phyloP scores from a whole-genome alignment of 2,329 filamentous ascomycete genomes.

The Colletotrichum endophyticum region DNA sequence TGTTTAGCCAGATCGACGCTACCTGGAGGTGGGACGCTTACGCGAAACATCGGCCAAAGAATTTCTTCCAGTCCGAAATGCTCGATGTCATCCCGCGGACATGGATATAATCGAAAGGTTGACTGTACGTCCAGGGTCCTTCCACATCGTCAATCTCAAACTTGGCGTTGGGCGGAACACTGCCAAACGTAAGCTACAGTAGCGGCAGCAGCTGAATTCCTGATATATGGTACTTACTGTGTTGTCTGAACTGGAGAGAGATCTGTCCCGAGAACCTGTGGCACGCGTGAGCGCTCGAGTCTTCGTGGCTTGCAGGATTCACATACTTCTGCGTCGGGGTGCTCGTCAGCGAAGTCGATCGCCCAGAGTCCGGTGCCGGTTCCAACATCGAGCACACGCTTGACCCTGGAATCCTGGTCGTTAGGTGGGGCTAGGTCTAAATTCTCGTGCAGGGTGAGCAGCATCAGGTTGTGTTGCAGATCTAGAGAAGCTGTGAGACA shows the following conservation, averaged over 20 bases:
- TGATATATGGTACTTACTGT: conserved; percentile 28
- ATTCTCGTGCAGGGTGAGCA: conserved; percentile 32
- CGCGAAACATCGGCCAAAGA: conserved; percentile 51
- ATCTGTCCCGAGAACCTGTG: conserved; percentile 41
- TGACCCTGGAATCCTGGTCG: conserved; percentile 20
- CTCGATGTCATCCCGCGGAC: conserved; percentile 54
- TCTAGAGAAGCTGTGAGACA: conserved; percentile 23
- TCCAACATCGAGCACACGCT: conserved; percentile 47
- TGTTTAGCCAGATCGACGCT: conserved; percentile 27
- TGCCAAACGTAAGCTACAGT: conserved; percentile 4
- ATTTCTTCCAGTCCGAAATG: conserved; percentile 52
- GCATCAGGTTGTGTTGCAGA: conserved; percentile 38
- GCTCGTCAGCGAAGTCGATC: conserved; percentile 45
- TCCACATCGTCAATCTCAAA: conserved; percentile 63
- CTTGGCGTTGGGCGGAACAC: conserved; percentile 57
- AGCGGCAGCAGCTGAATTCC: not conserved
- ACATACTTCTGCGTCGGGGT: conserved; percentile 33
- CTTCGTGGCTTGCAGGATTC: not conserved
- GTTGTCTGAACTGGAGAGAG: conserved; percentile 44
- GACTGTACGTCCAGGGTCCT: conserved; percentile 53
- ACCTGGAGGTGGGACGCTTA: not conserved
- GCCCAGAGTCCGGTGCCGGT: conserved; percentile 51
- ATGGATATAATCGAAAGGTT: conserved; percentile 61
- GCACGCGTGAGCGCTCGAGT: no score
- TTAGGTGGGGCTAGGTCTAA: conserved; percentile 30